Evolutionary conservation across 257 asterid species (phyloP).

Genomic region (Misopates orontium): DNA sequence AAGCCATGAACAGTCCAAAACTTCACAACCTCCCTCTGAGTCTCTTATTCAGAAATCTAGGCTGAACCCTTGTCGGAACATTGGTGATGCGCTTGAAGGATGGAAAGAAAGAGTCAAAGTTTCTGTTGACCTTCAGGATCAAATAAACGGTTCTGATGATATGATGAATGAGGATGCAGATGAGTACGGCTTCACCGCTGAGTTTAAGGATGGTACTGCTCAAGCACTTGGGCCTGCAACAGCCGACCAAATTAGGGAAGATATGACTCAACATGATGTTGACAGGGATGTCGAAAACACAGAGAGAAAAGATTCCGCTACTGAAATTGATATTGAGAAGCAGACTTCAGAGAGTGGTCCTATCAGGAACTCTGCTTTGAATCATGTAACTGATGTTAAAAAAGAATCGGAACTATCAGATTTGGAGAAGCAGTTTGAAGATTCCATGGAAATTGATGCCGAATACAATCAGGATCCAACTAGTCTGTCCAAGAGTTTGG

Average conservation of each 20-base stretch:
- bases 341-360: constrained; percentile 48
- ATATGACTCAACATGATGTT: constrained; percentile 47
- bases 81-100: constrained; percentile 90
- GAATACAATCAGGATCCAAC: constrained; percentile 33
- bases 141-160: constrained; percentile 43
- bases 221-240: constrained; percentile 99
- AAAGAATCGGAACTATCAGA: constrained; percentile 34
- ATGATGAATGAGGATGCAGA: constrained; percentile 65
- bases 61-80: constrained; percentile 83
- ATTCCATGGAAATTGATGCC: constrained; percentile 38
- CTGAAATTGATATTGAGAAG: constrained; percentile 55
- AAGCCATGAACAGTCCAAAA: constrained; percentile 42
- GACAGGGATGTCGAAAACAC: constrained; percentile 43
- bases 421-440: constrained; percentile 46
- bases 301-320: constrained; percentile 39
- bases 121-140: constrained; percentile 66
- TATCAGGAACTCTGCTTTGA: constrained; percentile 36
- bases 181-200: constrained; percentile 88
- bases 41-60: constrained; percentile 50
- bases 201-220: constrained; percentile 77
- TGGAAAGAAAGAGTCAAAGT: constrained; percentile 97
- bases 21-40: constrained; percentile 46
- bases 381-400: constrained; percentile 34
- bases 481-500: constrained; percentile 46
- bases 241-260: constrained; percentile 70